These are phyloP conservation scores for Pleurotus cornucopiae DNA, from an alignment of 768 basidiomycete species.

Conservation along the genomic window DNA sequence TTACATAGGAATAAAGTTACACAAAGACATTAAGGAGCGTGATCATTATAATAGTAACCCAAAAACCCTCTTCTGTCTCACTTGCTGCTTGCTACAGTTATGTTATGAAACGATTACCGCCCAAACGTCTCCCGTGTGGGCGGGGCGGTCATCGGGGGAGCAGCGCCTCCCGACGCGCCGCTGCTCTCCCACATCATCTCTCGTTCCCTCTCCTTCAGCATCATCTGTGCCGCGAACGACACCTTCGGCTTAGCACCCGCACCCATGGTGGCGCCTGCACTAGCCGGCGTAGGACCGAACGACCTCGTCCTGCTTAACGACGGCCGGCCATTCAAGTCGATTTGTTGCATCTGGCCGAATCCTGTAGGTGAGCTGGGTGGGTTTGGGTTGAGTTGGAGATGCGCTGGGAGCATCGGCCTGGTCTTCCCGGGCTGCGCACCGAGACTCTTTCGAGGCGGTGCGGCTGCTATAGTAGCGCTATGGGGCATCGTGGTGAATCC, in stretches of 20 bases:
- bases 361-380: not conserved
- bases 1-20: too few relatives aligned
- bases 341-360: not conserved
- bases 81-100: too few relatives aligned
- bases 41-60: too few relatives aligned
- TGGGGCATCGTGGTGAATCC: conserved; percentile 2
- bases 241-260: conserved; percentile 4
- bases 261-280: not conserved
- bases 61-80: too few relatives aligned
- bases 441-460: conserved; percentile 1
- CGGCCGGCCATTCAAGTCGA: not conserved
- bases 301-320: not conserved
- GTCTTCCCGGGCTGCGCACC: conserved; percentile 1
- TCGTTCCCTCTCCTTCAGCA: conserved; percentile 5
- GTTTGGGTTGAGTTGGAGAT: not conserved
- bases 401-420: conserved; percentile 4
- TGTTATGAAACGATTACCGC: conserved; percentile 7
- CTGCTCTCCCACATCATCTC: conserved; percentile 7
- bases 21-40: too few relatives aligned
- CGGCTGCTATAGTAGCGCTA: not conserved
- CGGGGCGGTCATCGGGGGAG: conserved; percentile 4
- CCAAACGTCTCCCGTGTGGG: conserved; percentile 4
- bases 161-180: not conserved
- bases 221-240: conserved; percentile 2
- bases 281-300: not conserved